Evolutionary conservation across 2,329 filamentous ascomycete species (phyloP).

Genomic region (Penicillium janthinellum): DNA sequence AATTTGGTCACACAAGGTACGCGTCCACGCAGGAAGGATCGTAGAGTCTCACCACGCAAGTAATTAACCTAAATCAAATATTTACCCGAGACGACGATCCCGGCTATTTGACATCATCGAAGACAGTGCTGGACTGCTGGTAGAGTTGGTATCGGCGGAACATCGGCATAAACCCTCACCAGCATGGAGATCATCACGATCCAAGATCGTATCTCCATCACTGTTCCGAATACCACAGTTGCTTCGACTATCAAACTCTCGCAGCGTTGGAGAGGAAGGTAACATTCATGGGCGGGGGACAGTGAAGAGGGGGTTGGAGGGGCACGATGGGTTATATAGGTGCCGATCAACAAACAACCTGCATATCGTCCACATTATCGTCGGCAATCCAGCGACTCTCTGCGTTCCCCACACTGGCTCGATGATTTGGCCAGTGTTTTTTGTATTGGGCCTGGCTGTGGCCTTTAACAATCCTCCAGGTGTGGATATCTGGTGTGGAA

Average conservation of each 20-base stretch:
- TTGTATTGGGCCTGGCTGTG: conserved; percentile 8
- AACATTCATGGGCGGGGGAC: conserved; percentile 12
- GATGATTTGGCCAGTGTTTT: conserved; percentile 9
- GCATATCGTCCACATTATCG: not conserved
- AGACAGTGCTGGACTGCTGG: too few relatives aligned
- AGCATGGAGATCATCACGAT: not conserved
- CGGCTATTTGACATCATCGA: not conserved
- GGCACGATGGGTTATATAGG: not conserved
- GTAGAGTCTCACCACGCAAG: not conserved
- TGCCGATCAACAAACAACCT: conserved; percentile 7
- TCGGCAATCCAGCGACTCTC: not conserved
- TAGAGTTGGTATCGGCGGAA: not conserved
- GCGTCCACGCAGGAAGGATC: not conserved
- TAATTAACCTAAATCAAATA: not conserved
- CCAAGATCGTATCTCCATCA: not conserved
- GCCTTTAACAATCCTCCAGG: conserved; percentile 44
- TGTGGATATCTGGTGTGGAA: conserved; percentile 54
- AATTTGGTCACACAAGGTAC: not conserved
- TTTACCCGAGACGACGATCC: not conserved
- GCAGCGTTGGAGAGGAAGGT: conserved; percentile 13
- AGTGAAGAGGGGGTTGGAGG: conserved; percentile 10
- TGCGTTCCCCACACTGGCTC: not conserved
- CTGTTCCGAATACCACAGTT: conserved; percentile 1
- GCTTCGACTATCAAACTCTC: not conserved
- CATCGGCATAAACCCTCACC: not conserved